A percentile compares a stretch with the other conserved stretches of the same genome.
Evolutionary conservation across 768 basidiomycete genomes (phyloP).

Genomic region (Omphalotus guepiniiformis): DNA sequence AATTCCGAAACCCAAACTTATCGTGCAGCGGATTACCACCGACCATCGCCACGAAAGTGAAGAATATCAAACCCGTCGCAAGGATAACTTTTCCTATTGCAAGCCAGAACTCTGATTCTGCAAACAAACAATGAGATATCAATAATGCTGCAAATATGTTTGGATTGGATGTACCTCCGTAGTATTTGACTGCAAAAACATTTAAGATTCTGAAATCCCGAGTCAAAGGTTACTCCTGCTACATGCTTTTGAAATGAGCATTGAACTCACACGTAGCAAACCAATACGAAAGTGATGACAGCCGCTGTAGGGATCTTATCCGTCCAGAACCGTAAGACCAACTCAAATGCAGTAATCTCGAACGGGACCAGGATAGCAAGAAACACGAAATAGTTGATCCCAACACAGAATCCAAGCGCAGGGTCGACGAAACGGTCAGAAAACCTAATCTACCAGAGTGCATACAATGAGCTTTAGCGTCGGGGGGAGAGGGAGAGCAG

Average conservation of each 20-base stretch:
- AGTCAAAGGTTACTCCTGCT: background rate
- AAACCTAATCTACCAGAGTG: conserved; percentile 46
- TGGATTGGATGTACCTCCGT: conserved; percentile 34
- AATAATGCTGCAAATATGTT: background rate
- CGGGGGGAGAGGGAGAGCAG: background rate
- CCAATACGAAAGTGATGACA: conserved; percentile 38
- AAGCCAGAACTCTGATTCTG: conserved; percentile 55
- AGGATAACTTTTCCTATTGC: conserved; percentile 46
- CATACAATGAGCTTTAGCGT: background rate
- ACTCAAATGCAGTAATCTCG: conserved; percentile 50
- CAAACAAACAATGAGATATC: background rate
- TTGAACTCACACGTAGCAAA: conserved; percentile 34
- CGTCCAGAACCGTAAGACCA: conserved; percentile 50
- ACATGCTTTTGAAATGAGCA: background rate
- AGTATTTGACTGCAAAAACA: conserved; percentile 43
- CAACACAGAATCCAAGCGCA: conserved; percentile 50
- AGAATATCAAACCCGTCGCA: conserved; percentile 39
- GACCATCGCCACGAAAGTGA: conserved; percentile 57
- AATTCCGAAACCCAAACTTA: conserved; percentile 47
- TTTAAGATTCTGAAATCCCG: conserved; percentile 33
- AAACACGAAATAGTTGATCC: conserved; percentile 55
- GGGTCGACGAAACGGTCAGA: conserved; percentile 54
- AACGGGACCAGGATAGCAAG: conserved; percentile 38
- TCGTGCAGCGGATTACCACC: conserved; percentile 54
- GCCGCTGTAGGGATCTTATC: conserved; percentile 43